These are phyloP conservation scores for Lagenidium giganteum DNA, from an alignment of 352 stramenopile genomes.

Conservation along the genomic window DNA sequence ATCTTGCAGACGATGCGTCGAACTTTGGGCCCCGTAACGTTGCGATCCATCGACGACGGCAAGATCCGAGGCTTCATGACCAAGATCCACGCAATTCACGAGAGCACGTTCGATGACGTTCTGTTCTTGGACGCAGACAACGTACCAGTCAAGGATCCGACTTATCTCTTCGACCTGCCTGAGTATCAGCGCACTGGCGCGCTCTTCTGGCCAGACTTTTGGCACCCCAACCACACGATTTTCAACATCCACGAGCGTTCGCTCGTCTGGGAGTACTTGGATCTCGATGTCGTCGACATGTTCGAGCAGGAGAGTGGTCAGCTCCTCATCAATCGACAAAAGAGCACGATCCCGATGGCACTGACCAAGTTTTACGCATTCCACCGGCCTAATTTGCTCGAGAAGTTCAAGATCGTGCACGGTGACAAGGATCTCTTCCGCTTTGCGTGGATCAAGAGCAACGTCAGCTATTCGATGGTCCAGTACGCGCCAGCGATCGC, in stretches of 20 bases:
- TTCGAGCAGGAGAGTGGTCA: slow-evolving; percentile 80
- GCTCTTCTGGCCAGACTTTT: slow-evolving; percentile 79
- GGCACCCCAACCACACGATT: slow-evolving; percentile 62
- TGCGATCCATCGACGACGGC: slow-evolving; percentile 46
- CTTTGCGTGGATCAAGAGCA: slow-evolving; percentile 70
- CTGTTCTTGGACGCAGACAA: slow-evolving; percentile 77
- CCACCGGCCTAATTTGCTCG: slow-evolving; percentile 55
- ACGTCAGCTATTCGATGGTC: slow-evolving; percentile 59
- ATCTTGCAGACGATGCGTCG: slow-evolving; percentile 25
- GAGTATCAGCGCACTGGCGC: slow-evolving; percentile 40
- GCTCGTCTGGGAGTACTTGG: slow-evolving; percentile 60
- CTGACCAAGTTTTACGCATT: slow-evolving; percentile 60
- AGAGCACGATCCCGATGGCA: slow-evolving; percentile 31
- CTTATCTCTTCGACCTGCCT: slow-evolving; percentile 47
- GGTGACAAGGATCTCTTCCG: slow-evolving; percentile 82
- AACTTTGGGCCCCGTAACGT: slow-evolving; percentile 27
- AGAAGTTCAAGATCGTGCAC: slow-evolving; percentile 51
- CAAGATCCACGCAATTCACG: slow-evolving; percentile 66
- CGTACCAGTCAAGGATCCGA: slow-evolving; percentile 53
- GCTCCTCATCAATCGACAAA: slow-evolving; percentile 53
- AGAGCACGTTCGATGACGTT: slow-evolving; percentile 62
- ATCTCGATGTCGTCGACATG: slow-evolving; percentile 62
- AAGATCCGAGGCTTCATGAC: slow-evolving; percentile 44
- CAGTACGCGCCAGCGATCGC: slow-evolving; percentile 36
- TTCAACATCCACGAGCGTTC: slow-evolving; percentile 62